Evolutionary conservation across 208 protist genomes (phyloP).

Genomic region (Crithidia mellificae): DNA sequence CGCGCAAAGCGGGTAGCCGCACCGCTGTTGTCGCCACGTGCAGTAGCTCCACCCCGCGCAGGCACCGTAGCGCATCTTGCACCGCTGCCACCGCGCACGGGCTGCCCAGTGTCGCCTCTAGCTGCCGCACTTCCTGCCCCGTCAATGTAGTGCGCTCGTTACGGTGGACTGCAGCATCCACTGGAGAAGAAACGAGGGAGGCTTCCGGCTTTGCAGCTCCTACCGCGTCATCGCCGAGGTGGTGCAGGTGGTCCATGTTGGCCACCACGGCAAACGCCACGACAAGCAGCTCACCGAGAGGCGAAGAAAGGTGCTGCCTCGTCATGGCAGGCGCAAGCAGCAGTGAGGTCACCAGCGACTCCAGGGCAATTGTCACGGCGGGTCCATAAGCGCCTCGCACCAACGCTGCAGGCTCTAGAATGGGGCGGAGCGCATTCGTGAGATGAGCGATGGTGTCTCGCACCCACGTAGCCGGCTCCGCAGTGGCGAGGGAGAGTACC

Average conservation of each 20-base stretch:
- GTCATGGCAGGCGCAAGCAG: constrained; percentile 35
- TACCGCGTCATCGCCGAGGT: constrained; percentile 19
- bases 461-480: constrained; percentile 38
- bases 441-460: constrained; percentile 36
- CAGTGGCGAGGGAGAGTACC: constrained; percentile 18
- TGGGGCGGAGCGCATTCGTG: constrained; percentile 26
- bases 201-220: neutral
- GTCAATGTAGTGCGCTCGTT: neutral
- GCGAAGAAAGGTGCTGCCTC: constrained; percentile 12
- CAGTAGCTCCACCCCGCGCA: constrained; percentile 62
- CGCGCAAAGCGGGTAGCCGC: constrained; percentile 44
- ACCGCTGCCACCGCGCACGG: constrained; percentile 35
- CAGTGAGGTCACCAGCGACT: constrained; percentile 34
- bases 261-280: constrained; percentile 43
- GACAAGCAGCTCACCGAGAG: constrained; percentile 27
- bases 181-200: neutral
- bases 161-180: too few species aligned
- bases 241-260: constrained; percentile 44
- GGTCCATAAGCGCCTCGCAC: constrained; percentile 21
- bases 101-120: constrained; percentile 10
- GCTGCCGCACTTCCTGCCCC: constrained; percentile 10
- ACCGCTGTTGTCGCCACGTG: constrained; percentile 60
- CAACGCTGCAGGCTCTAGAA: constrained; percentile 36
- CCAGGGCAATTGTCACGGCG: constrained; percentile 27
- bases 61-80: constrained; percentile 35